Conservation (phyloP, 2,329 filamentous ascomycete species). For the Cadophora sp. region DNA sequence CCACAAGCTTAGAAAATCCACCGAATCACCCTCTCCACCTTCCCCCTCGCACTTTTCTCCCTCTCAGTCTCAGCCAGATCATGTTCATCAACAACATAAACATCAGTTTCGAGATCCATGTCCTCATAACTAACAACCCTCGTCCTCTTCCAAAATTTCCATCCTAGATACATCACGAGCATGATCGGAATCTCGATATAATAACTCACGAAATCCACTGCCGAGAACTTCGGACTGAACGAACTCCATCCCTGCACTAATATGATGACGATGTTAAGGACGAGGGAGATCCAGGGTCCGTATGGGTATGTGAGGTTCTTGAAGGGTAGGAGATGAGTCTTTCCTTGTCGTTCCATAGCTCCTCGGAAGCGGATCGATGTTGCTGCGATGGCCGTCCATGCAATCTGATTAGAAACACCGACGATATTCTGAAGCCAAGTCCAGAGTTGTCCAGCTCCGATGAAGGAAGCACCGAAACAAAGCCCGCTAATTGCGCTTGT, state of each 20-base stretch:
- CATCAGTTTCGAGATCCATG: slow-evolving; percentile 60
- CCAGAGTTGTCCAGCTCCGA: slow-evolving; percentile 70
- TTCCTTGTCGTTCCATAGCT: slow-evolving; percentile 62
- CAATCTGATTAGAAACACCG: slow-evolving; percentile 71
- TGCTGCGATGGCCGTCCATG: slow-evolving; percentile 69
- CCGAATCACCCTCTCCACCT: slow-evolving; percentile 37
- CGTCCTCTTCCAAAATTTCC: slow-evolving; percentile 60
- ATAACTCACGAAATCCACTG: slow-evolving; percentile 66
- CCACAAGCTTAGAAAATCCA: slow-evolving; percentile 40
- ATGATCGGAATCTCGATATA: slow-evolving; percentile 70
- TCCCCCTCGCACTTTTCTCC: slow-evolving; percentile 40
- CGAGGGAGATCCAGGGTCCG: slow-evolving; percentile 62
- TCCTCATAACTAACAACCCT: slow-evolving; percentile 52
- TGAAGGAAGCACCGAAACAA: slow-evolving; percentile 70
- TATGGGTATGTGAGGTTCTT: slow-evolving; percentile 72
- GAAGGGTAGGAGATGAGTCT: slow-evolving; percentile 67
- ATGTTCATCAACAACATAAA: slow-evolving; percentile 45
- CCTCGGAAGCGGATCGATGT: slow-evolving; percentile 70
- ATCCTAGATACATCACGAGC: slow-evolving; percentile 59
- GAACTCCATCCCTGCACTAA: slow-evolving; percentile 69
- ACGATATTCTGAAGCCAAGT: slow-evolving; percentile 72
- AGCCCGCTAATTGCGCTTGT: slow-evolving; percentile 62
- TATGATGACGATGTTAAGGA: slow-evolving; percentile 65
- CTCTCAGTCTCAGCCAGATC: slow-evolving; percentile 38
- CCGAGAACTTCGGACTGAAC: slow-evolving; percentile 64